Evolutionary conservation across 1,284 basidiomycete genomes (phyloP), one percentile per base, ranked within the genome.

Genomic region (Puccinia novopanici): DNA sequence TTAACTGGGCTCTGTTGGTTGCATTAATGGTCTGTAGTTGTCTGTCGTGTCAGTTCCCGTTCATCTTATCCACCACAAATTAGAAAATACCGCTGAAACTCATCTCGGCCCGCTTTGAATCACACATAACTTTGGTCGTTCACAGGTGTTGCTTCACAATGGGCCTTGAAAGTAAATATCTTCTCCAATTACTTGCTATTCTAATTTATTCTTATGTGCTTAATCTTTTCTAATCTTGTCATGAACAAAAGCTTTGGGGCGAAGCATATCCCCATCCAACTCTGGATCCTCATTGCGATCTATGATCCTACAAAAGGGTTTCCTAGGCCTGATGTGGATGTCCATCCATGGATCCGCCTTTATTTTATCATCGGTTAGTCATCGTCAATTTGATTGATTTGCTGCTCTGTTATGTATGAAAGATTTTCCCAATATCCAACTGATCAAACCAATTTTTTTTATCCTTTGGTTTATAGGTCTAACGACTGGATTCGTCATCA

Each of bases 1-100:
- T 87, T 55, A 88, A 88, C 30, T 91, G 90, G 90, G 83, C 89
- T 48, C 78, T 90, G 24, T 89, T 89, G 0, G 74, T 91, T 52
- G 71, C 86, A 15, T 84, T 91, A 61, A 88, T 90, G 87, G 82
- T 91, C 3, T 84, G 89, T 34, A 89, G 90, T 76, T 89, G 90
- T 15, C 84, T 87, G 3, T 88, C 91, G 83, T 89, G 88, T 81
- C 88, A 91, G 68, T 87, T 85, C 91, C 90, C 84, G 86, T 24
- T 30, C 63, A 34, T 37, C 22, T 45, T 24, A 34, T 24, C 0
- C 2, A 42, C 19, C 30, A 91, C 12, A 89, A 22, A 17, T 3
- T 34, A 34, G 34, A 34, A 34, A 45, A 67, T 3, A 12, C 6
- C 90, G 3, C 87, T 87, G 72, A 91, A 90, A 90, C 89, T 90